Evolutionary conservation across 2,329 filamentous ascomycete genomes (phyloP), one percentile per base, ranked within the genome.

Genomic region (Venturia asperata): DNA sequence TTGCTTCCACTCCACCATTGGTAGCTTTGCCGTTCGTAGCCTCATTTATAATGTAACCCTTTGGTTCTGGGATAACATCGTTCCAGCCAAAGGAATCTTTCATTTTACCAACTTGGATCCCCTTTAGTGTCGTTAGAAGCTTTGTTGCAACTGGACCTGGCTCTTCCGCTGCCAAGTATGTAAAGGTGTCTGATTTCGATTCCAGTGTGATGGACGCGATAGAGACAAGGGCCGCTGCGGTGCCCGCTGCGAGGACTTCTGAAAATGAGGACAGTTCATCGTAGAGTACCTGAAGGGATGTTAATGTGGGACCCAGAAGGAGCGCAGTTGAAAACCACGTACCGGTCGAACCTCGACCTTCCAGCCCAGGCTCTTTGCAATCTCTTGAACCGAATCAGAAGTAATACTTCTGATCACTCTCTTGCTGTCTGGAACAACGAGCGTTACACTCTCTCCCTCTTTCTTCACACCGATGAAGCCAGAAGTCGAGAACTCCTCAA

Each of bases 401-500:
- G 91, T 97, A 55, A 96, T 90, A 62, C 85, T 94, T 72, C 91
- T 86, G 73, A 97, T 97, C 49, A 95, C 90, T 71, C 87, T 92
- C 72, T 86, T 87, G 72, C 89, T 93, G 76, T 95, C 89, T 0
- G 93, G 92, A n/a, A 94, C 87, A 5, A 94, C 87, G 2, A 97
- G 79, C 9, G 89, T 93, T 13, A 89, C 80, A 39, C 83, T 77
- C 21, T 82, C 74, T 5, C 80, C 78, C 37, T 72, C 75, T 9
- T 71, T 69, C 69, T 83, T 81, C 6, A 90, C 88, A 3, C 92
- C 94, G 68, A 97, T 89, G 76, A 99, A 97, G 0, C 91, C 93
- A 68, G 88, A 92, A 0, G 94, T 97, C 70, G 89, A 94, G 74
- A 97, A 99, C 81, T 99, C 93, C 72, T 99, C 93, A 68, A 99